A percentile compares a stretch with the other conserved stretches of the same genome.
Conservation (phyloP, 306 rosid species). For the Glycyrrhiza uralensis region DNA sequence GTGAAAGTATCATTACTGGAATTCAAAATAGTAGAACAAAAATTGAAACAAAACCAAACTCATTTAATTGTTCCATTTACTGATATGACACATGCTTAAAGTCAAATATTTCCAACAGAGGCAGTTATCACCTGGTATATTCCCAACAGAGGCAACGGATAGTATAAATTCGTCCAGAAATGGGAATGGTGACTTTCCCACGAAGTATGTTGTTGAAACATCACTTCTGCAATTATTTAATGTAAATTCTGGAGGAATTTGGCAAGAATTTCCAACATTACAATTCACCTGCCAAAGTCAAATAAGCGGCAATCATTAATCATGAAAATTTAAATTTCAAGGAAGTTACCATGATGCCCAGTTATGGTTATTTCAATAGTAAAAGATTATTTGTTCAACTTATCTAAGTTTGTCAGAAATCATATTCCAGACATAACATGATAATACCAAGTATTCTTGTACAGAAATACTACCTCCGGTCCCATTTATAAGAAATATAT, state of each 20-base stretch:
- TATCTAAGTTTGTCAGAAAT: neutral
- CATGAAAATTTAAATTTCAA: neutral
- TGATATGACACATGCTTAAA: constrained; percentile 3
- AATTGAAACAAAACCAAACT: neutral
- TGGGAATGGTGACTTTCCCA: constrained; percentile 83
- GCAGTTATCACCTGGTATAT: constrained; percentile 79
- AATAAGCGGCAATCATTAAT: neutral
- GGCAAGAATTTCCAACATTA: constrained; percentile 33
- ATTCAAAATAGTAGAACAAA: neutral
- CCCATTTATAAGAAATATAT: too few species aligned
- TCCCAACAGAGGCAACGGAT: constrained; percentile 64
- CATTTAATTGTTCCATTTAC: neutral
- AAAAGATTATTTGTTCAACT: neutral
- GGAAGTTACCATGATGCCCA: neutral
- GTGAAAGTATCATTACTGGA: neutral
- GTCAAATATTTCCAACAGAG: constrained; percentile 53
- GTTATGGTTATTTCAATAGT: neutral
- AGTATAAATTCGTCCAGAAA: constrained; percentile 68
- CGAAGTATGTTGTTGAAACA: constrained; percentile 56
- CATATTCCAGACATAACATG: neutral
- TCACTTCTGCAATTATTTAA: constrained; percentile 41
- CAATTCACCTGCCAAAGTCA: constrained; percentile 50
- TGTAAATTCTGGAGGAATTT: constrained; percentile 36
- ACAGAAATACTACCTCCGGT: too few species aligned
- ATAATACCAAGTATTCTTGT: neutral